Percentiles rank a stretch among this genome's conserved stretches.
These are phyloP conservation scores for Cubamyces lactineus DNA, from an alignment of 768 basidiomycete species.

Conservation along the genomic window DNA sequence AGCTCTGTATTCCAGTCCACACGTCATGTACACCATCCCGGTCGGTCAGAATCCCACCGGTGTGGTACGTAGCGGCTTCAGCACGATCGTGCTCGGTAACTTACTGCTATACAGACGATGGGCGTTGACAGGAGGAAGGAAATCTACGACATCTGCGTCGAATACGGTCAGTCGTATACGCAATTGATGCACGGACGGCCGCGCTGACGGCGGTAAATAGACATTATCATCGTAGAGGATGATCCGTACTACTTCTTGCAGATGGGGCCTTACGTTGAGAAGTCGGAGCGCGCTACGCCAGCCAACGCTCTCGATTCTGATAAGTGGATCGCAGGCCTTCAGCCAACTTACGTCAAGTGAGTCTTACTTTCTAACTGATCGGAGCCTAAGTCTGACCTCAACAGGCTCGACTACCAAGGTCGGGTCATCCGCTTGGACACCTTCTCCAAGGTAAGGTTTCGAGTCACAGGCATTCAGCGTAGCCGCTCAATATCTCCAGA, in stretches of 20 bases:
- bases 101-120: conserved; percentile 54
- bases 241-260: conserved; percentile 85
- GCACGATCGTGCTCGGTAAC: neutral
- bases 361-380: neutral
- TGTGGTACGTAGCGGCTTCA: conserved; percentile 45
- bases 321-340: conserved; percentile 55
- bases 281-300: conserved; percentile 36
- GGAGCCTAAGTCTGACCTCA: neutral
- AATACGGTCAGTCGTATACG: conserved; percentile 56
- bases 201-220: conserved; percentile 36
- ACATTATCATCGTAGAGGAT: conserved; percentile 81
- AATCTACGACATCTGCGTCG: conserved; percentile 82
- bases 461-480: neutral
- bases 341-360: conserved; percentile 63
- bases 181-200: neutral
- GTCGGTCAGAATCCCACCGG: conserved; percentile 89
- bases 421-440: conserved; percentile 84
- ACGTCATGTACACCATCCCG: conserved; percentile 74
- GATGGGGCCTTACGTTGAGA: conserved; percentile 55
- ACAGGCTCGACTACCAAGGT: conserved; percentile 73
- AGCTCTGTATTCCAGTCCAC: conserved; percentile 51
- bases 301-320: conserved; percentile 35
- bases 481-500: conserved; percentile 45
- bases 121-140: conserved; percentile 64
- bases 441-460: conserved; percentile 63